These are phyloP conservation scores for Hemileia vastatrix DNA, from an alignment of 1,284 basidiomycete genomes.

Conservation along the genomic window DNA sequence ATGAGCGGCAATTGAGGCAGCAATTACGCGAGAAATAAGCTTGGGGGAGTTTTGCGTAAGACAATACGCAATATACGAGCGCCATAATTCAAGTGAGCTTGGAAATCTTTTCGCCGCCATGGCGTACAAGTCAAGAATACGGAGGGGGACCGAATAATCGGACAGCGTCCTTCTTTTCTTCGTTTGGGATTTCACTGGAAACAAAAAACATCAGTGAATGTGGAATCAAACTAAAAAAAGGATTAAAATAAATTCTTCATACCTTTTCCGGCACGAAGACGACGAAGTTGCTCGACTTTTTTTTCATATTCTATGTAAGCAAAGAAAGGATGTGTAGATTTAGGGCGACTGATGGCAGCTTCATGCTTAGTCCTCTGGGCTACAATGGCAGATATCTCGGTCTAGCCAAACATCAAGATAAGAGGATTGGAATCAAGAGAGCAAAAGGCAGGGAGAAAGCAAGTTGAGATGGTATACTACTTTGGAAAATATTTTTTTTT, in stretches of 20 bases:
- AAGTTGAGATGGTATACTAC: neutral
- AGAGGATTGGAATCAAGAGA: neutral
- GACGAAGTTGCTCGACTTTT: conserved; percentile 14
- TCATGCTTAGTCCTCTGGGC: conserved; percentile 19
- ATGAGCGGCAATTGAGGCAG: conserved; percentile 36
- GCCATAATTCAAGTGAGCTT: conserved; percentile 32
- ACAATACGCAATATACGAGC: conserved; percentile 33
- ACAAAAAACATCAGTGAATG: neutral
- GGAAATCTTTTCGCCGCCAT: conserved; percentile 36
- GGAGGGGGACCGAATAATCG: conserved; percentile 38
- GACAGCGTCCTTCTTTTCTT: conserved; percentile 31
- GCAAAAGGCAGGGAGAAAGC: neutral
- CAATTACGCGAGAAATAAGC: conserved; percentile 35
- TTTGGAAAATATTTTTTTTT: conserved; percentile 21
- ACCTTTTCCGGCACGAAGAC: conserved; percentile 13
- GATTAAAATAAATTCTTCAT: neutral
- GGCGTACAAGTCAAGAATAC: conserved; percentile 37
- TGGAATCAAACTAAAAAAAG: neutral
- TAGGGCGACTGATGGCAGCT: conserved; percentile 16
- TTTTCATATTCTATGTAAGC: conserved; percentile 23
- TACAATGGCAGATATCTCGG: conserved; percentile 21
- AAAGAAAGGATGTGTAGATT: conserved; percentile 8
- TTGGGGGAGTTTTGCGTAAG: conserved; percentile 30
- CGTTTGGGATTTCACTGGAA: conserved; percentile 13
- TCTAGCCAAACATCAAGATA: neutral